These are phyloP conservation scores for Kazachstania africana DNA, from an alignment of 805 yeast genomes.

Conservation along the genomic window DNA sequence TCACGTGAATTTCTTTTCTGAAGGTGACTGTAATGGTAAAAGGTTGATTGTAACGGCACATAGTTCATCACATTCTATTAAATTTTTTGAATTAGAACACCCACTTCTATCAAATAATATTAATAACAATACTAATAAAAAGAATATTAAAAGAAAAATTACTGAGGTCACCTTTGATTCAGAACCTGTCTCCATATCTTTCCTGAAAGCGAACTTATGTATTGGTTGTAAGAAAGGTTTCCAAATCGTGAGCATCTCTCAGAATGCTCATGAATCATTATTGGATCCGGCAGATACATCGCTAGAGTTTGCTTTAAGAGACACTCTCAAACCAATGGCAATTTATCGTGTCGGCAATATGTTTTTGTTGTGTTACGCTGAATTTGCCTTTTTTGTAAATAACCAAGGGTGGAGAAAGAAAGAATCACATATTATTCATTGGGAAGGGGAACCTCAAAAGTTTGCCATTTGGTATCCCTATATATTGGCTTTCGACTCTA, in stretches of 20 bases:
- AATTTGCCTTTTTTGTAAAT: constrained; percentile 89
- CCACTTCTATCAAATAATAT: constrained; percentile 33
- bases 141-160: constrained; percentile 54
- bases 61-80: constrained; percentile 66
- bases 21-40: constrained; percentile 85
- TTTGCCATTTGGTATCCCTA: constrained; percentile 94
- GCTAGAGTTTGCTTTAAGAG: constrained; percentile 64
- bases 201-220: constrained; percentile 77
- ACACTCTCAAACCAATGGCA: constrained; percentile 80
- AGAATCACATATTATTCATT: constrained; percentile 84
- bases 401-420: constrained; percentile 93
- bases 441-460: constrained; percentile 94
- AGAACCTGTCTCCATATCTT: constrained; percentile 86
- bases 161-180: constrained; percentile 73
- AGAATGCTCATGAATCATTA: constrained; percentile 75
- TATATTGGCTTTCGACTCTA: constrained; percentile 77
- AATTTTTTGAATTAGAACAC: constrained; percentile 71
- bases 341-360: constrained; percentile 84
- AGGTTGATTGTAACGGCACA: constrained; percentile 83
- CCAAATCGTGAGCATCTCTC: constrained; percentile 81
- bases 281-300: constrained; percentile 98
- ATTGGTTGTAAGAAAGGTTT: constrained; percentile 95
- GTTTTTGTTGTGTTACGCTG: constrained; percentile 80
- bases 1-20: constrained; percentile 85
- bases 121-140: constrained; percentile 39